A percentile compares a stretch with the other conserved stretches of the same genome.
These are phyloP conservation scores for Pittosporum tobira DNA, from an alignment of 129 eudicot species.

Conservation along the genomic window DNA sequence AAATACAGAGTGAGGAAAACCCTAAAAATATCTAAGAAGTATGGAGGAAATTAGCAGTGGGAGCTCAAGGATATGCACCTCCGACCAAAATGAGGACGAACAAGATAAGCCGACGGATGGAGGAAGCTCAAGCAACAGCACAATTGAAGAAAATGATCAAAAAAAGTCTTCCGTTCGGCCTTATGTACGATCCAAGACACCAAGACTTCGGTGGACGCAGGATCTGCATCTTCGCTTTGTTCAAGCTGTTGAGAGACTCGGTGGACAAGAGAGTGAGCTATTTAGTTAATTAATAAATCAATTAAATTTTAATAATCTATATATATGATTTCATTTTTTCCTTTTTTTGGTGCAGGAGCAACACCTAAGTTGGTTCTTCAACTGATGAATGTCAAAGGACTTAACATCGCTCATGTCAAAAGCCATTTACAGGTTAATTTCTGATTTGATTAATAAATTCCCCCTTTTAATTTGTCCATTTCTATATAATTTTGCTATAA, in stretches of 20 bases:
- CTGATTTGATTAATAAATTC: not conserved
- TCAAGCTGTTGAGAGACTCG: constrained; percentile 81
- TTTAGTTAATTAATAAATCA: not conserved
- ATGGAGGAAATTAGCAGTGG: constrained; percentile 52
- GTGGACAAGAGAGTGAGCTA: constrained; percentile 87
- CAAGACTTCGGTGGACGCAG: constrained; percentile 79
- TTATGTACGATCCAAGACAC: constrained; percentile 69
- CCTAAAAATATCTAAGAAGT: not conserved
- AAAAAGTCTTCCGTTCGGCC: constrained; percentile 66
- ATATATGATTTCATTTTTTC: not conserved
- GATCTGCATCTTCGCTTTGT: constrained; percentile 82
- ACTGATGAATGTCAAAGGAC: constrained; percentile 80
- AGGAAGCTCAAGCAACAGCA: constrained; percentile 67
- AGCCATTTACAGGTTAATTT: constrained; percentile 80
- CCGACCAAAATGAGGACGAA: constrained; percentile 26
- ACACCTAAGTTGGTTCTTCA: constrained; percentile 93
- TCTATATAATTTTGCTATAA: too few species aligned
- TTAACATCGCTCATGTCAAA: constrained; percentile 91
- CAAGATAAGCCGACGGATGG: constrained; percentile 37
- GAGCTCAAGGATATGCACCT: constrained; percentile 37
- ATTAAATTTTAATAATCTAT: not conserved
- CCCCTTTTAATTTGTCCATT: not conserved
- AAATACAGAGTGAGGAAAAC: not conserved
- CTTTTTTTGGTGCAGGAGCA: constrained; percentile 48
- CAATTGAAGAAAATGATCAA: constrained; percentile 65